Base-by-base conservation (phyloP, 768 basidiomycete genomes). In the Favolaschia claudopus region DNA sequence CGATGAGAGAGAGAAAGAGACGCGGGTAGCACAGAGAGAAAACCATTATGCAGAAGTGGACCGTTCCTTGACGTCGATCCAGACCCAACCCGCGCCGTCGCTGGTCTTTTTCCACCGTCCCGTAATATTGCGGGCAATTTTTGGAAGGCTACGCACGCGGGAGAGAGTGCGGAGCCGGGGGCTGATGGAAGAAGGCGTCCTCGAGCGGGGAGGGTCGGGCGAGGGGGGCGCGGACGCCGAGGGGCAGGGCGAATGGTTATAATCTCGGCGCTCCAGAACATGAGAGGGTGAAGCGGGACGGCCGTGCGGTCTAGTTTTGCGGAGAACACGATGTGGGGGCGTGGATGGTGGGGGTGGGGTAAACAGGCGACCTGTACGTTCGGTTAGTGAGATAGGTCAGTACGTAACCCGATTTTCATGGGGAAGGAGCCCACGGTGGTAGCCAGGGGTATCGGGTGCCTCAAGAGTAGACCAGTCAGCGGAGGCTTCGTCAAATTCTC, bases 371-470 rank as follows among this genome's bases (percentile, higher is more conserved):
- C 44, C 62, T 62, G 43, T 15, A 27, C 8, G 32, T 7, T 7
- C 8, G 31, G 15, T 15, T 48, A 4, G 44, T 1, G 31, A 5
- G 17, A 42, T 5, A 13, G 20, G 9, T 0, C 7, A 0, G 10
- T 37, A 13, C 27, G 19, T 19, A 38, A 10, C n/a, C 24, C 24
- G 13, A 34, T 10, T 20, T 33, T 27, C 29, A 33, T 14, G 31
- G 29, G 33, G 3, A 24, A 28, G 14, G 24, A 22, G n/a, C 7
- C 32, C 8, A 59, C 57, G 42, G 6, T 52, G 55, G 48, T 55
- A 60, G 33, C 63, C 38, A 1, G 63, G 63, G 5, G 63, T 64
- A 19, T 64, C 57, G 6, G 63, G 63, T 9, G 63, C 58, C 37
- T 64, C 63, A 39, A 64, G 54, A 25, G 48, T 43, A 6, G 63